These are phyloP conservation scores for Orychophragmus violaceus DNA, from an alignment of 345 rosid species.

Conservation along the genomic window DNA sequence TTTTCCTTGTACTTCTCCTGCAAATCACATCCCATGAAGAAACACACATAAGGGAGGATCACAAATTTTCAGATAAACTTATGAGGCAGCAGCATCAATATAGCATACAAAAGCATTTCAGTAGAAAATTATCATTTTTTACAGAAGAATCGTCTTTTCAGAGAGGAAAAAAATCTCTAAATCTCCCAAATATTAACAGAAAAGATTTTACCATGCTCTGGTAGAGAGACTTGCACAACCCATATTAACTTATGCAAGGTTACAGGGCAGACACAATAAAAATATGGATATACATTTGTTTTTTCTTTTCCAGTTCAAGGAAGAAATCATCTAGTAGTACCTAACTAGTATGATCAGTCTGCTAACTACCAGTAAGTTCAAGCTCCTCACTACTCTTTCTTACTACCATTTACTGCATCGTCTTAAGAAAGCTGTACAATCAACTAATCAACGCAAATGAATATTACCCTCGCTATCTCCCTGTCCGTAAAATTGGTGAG, in stretches of 20 bases:
- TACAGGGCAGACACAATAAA: not conserved
- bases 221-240: too few species aligned
- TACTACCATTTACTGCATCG: not conserved
- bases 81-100: not conserved
- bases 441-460: not conserved
- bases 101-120: not conserved
- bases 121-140: too few species aligned
- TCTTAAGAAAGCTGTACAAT: not conserved
- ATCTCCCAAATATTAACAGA: too few species aligned
- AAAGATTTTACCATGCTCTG: not conserved
- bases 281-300: not conserved
- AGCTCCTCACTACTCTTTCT: not conserved
- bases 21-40: not conserved
- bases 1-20: slow-evolving; percentile 58
- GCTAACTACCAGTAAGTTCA: not conserved
- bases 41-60: not conserved
- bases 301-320: not conserved
- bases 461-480: too few species aligned
- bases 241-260: not conserved
- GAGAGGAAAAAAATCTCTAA: too few species aligned
- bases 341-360: not conserved
- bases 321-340: too few species aligned
- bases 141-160: too few species aligned
- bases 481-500: too few species aligned
- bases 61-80: not conserved